Percentiles rank a stretch among this genome's conserved stretches.
phyloP scores from a whole-genome alignment of 495 filamentous ascomycete species.

The Monascus purpureus region DNA sequence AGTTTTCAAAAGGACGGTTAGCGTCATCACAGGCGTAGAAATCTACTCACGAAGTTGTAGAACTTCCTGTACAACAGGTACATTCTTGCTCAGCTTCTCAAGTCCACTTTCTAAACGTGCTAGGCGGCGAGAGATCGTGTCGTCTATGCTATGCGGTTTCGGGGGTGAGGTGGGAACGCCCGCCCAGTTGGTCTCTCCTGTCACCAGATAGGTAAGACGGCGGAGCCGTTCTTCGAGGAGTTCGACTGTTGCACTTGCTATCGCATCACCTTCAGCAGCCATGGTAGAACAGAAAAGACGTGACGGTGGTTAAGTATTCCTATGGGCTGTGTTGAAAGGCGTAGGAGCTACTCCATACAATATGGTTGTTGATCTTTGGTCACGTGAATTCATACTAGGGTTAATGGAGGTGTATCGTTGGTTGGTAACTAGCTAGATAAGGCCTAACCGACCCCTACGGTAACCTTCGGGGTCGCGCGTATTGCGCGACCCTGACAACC shows the following conservation, averaged over 20 bases:
- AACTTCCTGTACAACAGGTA: constrained; percentile 35
- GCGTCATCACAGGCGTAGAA: constrained; percentile 3
- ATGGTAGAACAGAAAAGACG: constrained; percentile 10
- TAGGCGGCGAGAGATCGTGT: constrained; percentile 40
- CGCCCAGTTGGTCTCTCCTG: constrained; percentile 39
- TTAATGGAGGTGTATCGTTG: too few species aligned
- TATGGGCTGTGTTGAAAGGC: too few species aligned
- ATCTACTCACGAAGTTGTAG: constrained; percentile 31
- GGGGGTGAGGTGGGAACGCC: constrained; percentile 24
- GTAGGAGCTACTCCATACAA: too few species aligned
- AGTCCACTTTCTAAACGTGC: constrained; percentile 49
- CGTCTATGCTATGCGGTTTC: constrained; percentile 24
- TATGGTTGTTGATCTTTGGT: too few species aligned
- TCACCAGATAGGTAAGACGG: constrained; percentile 60
- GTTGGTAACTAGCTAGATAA: too few species aligned
- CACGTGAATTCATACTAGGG: too few species aligned
- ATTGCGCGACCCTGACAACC: too few species aligned
- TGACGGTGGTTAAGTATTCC: too few species aligned
- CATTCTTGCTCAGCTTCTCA: constrained; percentile 29
- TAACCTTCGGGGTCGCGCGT: too few species aligned
- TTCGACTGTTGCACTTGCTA: constrained; percentile 47
- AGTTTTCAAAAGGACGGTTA: neutral
- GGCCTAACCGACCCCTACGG: too few species aligned
- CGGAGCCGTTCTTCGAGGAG: constrained; percentile 64
- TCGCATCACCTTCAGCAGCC: constrained; percentile 22